A percentile compares a stretch with the other conserved stretches of the same genome.
Conservation (phyloP, 2,329 filamentous ascomycete species). For the Calonectria montana region DNA sequence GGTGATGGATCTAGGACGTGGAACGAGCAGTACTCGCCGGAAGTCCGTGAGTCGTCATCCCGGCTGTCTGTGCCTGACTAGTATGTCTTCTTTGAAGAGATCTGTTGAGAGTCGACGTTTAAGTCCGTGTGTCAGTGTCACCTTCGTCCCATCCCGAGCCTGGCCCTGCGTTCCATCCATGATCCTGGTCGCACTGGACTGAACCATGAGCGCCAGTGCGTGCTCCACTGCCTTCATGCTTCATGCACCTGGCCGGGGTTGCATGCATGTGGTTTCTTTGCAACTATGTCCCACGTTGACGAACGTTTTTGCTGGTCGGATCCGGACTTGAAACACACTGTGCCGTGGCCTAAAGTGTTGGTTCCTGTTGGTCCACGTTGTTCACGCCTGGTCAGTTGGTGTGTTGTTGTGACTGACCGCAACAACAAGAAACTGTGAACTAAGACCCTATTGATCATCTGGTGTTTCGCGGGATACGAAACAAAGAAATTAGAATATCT, state of each 20-base stretch:
- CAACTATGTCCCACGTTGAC: slow-evolving; percentile 23
- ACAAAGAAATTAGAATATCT: background rate
- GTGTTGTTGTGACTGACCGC: background rate
- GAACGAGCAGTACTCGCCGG: slow-evolving; percentile 1
- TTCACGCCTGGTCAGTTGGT: background rate
- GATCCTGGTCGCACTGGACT: slow-evolving; percentile 20
- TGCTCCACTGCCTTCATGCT: slow-evolving; percentile 28
- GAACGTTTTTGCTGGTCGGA: slow-evolving; percentile 19
- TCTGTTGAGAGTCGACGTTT: background rate
- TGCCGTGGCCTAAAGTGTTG: slow-evolving; percentile 17
- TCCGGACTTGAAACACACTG: slow-evolving; percentile 28
- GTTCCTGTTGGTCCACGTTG: slow-evolving; percentile 24
- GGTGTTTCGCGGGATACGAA: background rate
- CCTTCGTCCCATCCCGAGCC: slow-evolving; percentile 9
- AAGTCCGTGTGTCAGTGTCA: slow-evolving; percentile 11
- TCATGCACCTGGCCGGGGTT: slow-evolving; percentile 26
- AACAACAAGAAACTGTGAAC: too few relatives aligned
- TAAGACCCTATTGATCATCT: background rate
- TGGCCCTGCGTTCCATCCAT: slow-evolving; percentile 14
- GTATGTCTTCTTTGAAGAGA: background rate
- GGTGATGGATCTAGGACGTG: background rate
- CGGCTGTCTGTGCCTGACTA: background rate
- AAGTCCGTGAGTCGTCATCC: background rate
- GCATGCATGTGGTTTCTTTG: slow-evolving; percentile 23
- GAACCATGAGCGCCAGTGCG: slow-evolving; percentile 19